Base-by-base conservation (phyloP, 2,329 filamentous ascomycete species). In the Botrytis elliptica region DNA sequence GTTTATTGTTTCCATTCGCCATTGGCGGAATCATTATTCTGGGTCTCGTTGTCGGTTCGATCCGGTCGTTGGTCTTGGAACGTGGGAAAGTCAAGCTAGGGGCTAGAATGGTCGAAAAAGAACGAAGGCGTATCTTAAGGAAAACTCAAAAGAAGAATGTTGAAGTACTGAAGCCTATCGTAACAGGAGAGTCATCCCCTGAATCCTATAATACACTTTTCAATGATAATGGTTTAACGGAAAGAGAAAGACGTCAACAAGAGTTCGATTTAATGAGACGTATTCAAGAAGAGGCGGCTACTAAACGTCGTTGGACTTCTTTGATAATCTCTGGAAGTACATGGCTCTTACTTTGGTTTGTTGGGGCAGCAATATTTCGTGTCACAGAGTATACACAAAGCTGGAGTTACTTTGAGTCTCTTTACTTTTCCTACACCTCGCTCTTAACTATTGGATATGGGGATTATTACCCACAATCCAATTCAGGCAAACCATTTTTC, bases 381-480 rank as follows among this genome's bases (percentile, higher is more conserved):
- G 80, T 79, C 18, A 85, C 82, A 70, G 89, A 91, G 79, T 79
- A 25, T 79, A 81, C 0, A 69, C 89, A 91, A 76, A 76, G 80
- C 4, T 91, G 94, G 89, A 86, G 83, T 1, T 98, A 97, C 80
- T 97, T 95, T 77, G 85, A 94, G 73, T 88, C 90, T 0, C 86
- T 98, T 62, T 97, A 97, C 82, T 97, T 97, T 80, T 90, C 91
- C 77, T 98, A 96, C 81, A 90, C 94, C 49, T 91, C 91, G 4
- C 87, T 97, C 38, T 86, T 94, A 2, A 97, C 95, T 0, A 93
- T 97, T 55, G 95, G 95, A 1, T 97, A 97, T 78, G 95, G 95
- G 5, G 94, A 97, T 77, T 82, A 91, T 8, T 89, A 90, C 1
- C 94, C 94, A 0, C 85, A 90, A n/a, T 93, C 91, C 2, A 95